A percentile compares a stretch with the other conserved stretches of the same genome.
These are phyloP conservation scores for Mediolabrus comicus DNA, from an alignment of 108 stramenopile species.

Conservation along the genomic window DNA sequence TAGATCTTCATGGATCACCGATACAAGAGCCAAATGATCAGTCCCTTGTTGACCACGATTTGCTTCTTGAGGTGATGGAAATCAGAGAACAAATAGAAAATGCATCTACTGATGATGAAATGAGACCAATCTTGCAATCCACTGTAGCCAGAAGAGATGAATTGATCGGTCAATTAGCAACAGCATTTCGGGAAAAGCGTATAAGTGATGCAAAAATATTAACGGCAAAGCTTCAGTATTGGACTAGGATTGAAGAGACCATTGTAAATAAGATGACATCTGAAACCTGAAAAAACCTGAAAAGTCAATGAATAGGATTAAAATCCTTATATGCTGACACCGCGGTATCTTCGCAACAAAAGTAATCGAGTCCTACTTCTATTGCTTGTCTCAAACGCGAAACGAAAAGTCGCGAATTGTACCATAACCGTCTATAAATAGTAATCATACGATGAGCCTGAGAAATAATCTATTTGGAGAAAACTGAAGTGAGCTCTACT, in stretches of 20 bases:
- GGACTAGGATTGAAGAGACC: conserved; percentile 66
- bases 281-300: conserved; percentile 1
- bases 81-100: conserved; percentile 59
- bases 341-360: too few species aligned
- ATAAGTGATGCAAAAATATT: conserved; percentile 48
- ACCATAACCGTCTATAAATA: too few species aligned
- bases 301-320: too few species aligned
- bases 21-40: conserved; percentile 37
- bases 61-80: conserved; percentile 73
- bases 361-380: too few species aligned
- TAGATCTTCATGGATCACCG: conserved; percentile 59
- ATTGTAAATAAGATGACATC: conserved; percentile 55
- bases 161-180: conserved; percentile 27
- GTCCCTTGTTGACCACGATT: conserved; percentile 51
- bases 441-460: too few species aligned
- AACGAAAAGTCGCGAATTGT: too few species aligned
- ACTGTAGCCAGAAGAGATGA: conserved; percentile 29
- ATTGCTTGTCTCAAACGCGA: too few species aligned
- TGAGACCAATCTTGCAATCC: conserved; percentile 41
- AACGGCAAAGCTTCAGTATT: conserved; percentile 73
- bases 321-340: too few species aligned
- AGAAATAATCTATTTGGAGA: neutral
- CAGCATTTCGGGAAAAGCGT: conserved; percentile 43
- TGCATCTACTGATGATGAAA: conserved; percentile 28
- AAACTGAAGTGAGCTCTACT: neutral